Evolutionary conservation across 805 yeast species (phyloP).

Genomic region (Lipomyces kockii): DNA sequence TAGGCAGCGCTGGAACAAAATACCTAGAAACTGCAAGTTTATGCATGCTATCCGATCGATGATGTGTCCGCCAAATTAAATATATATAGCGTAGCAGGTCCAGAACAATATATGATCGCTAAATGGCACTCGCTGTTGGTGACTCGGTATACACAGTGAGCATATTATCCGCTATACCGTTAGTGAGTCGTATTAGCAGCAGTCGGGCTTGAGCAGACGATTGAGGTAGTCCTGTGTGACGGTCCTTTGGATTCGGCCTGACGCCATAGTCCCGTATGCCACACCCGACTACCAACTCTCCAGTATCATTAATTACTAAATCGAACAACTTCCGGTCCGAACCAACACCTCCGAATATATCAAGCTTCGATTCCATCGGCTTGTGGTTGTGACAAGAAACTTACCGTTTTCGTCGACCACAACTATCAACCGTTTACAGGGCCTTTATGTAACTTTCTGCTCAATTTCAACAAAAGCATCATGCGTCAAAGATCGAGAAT

Average conservation of each 20-base stretch:
- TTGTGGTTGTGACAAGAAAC: background rate
- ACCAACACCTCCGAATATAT: background rate
- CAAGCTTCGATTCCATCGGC: background rate
- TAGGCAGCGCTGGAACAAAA: no score
- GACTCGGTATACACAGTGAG: no score
- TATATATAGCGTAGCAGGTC: no score
- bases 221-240: no score
- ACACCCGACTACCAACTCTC: background rate
- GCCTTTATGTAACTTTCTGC: background rate
- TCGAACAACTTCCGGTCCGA: background rate
- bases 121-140: no score
- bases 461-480: background rate
- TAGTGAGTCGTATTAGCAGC: no score
- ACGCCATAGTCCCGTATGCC: background rate
- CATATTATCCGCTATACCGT: no score
- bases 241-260: background rate
- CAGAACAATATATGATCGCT: no score
- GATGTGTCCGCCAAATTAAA: no score
- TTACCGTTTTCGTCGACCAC: background rate
- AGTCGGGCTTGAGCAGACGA: no score
- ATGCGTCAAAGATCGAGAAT: background rate
- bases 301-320: background rate
- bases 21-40: no score
- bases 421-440: background rate
- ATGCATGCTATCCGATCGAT: no score